Evolutionary conservation across 1,139 yeast genomes (phyloP), one percentile per base, ranked within the genome.

Genomic region (Nadsonia commutata): DNA sequence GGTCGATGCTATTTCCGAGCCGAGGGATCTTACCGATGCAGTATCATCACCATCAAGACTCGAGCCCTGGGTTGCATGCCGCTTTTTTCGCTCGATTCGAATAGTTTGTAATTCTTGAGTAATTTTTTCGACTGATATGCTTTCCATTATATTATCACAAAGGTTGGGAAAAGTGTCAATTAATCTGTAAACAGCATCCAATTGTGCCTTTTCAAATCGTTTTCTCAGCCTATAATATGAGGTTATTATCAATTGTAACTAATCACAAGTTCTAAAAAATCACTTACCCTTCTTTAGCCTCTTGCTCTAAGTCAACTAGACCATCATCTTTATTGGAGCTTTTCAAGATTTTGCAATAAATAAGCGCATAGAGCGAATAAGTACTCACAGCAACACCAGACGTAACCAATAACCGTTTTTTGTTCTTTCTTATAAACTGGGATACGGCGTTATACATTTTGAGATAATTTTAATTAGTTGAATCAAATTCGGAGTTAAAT

Each of bases 131-230:
- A 82, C 88, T 5, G 84, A 80, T 49, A 80, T 67, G 45, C 68
- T 67, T 22, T 72, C 76, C 48, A 78, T 62, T 8, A 84, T 72
- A 21, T 83, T 85, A 23, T 71, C 69, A 3, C 80, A 71, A 46
- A 88, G 67, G 18, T 84, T 85, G 0, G 96, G 95, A 43, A 85
- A 66, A 51, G 90, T 70, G 7, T 94, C 90, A 57, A 82, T 69
- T 46, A 88, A 76, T 0, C 96, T 88, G 62, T 78, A 78, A 45
- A 83, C 71, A 41, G 95, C 84, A 63, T 90, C 97, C 53, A 80
- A 80, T 57, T 88, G 97, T 18, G 95, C 88, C 64, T 86, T 96
- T 44, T 81, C 77, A 57, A 85, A 90, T 49, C 95, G 65, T n/a
- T 67, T 55, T 42, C 65, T 64, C 40, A 66, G 55, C 45, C 43